Base-by-base conservation (phyloP, 2,329 filamentous ascomycete species). In the Scleromitrula shiraiana region DNA sequence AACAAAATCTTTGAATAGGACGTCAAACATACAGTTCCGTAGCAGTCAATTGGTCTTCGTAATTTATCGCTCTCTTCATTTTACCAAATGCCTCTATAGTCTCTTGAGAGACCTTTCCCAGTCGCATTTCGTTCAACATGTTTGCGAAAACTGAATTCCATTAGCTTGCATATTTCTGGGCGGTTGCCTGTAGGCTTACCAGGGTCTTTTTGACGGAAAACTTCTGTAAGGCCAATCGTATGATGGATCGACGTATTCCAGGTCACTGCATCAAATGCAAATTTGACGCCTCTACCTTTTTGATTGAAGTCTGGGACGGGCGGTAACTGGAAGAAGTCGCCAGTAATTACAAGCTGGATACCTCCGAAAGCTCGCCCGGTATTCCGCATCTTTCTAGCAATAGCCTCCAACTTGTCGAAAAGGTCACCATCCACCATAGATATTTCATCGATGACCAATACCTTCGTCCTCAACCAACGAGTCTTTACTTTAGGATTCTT, bases 361-460 rank as follows among this genome's bases (percentile, higher is more conserved):
- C 93, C 93, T 46, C 93, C 94, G 72, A 95, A 98, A 0, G 93
- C 86, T 8, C 88, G 78, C 8, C 88, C 90, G 58, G 95, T 96
- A 63, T 94, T 95, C 46, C 90, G 81, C 53, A 98, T 81, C 3
- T 75, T 80, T 48, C 91, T 79, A 12, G 90, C 91, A 56, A 98
- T 85, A 52, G 85, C 79, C 53, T 94, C 89, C 15, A 98, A 76
- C 66, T 98, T 98, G 70, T 98, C 93, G 57, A 97, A 98, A 0
- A 98, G 74, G 27, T 96, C 90, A 1, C 88, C 93, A 59, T 98
- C 93, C 4, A 98, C 90, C 94, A 98, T 98, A 10, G 93, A 97
- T 3, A 98, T 83, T 64, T 98, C 93, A 66, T 98, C 93, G 59
- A 98, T 79, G 56, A 98, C 76, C 20, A 98, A 76, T 10, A 88